Conservation (phyloP, 345 rosid species). For the Eucalyptus fibrosa region DNA sequence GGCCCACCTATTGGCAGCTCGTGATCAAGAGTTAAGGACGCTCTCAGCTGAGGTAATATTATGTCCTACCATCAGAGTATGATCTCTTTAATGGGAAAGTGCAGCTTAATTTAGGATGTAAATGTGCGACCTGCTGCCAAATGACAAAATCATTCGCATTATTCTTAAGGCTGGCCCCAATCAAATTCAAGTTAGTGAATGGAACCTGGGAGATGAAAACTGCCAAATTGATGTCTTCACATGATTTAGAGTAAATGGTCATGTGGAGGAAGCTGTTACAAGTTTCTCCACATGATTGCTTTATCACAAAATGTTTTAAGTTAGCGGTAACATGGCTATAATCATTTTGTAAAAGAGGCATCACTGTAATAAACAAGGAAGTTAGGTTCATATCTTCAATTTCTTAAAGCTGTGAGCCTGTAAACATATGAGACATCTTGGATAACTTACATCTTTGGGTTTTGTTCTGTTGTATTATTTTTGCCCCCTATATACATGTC, state of each 20-base stretch:
- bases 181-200: background rate
- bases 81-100: background rate
- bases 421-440: background rate
- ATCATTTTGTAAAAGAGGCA: background rate
- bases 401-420: background rate
- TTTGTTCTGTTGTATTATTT: background rate
- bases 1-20: conserved; percentile 85
- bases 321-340: background rate
- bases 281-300: background rate
- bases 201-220: background rate
- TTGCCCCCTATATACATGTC: background rate
- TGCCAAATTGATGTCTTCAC: background rate
- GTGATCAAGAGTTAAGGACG: conserved; percentile 88
- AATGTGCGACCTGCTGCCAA: background rate
- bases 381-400: background rate
- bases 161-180: background rate
- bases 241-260: background rate
- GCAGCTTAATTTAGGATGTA: background rate
- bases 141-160: background rate
- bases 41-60: conserved; percentile 76
- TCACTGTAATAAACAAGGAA: background rate
- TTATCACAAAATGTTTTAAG: background rate
- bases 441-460: background rate
- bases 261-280: background rate
- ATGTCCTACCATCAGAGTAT: background rate